Base-by-base conservation (phyloP, 345 rosid genomes). In the Brassica nigra region DNA sequence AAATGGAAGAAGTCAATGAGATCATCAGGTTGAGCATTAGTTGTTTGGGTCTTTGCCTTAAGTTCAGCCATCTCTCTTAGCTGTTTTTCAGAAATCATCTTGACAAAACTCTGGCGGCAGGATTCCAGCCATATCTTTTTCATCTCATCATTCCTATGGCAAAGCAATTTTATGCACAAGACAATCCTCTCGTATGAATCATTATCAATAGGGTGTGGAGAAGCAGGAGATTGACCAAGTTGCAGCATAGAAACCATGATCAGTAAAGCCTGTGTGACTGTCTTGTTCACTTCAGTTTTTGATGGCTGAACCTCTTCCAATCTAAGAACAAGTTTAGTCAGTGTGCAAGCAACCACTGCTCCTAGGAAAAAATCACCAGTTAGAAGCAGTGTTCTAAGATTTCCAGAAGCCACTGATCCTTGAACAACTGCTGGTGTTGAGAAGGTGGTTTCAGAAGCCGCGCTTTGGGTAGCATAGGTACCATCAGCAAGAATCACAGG, bases 351-450 rank as follows among this genome's bases (percentile, higher is more conserved):
- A 71, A 95, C 97, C 81, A 95, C 96, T 12, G 99, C 94, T 78
- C 94, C 99, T 8, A 95, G 97, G 91, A 93, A 95, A 83, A 95
- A 95, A 71, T 95, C 99, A 34, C 99, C 99, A 23, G 91, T 87
- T 49, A 95, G 94, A 49, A 95, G 87, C 83, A 93, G 91, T 31
- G 97, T 90, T 83, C 99, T 87, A 83, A 95, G 82, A 82, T 95
- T 93, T 63, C 85, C 85, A 76, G 94, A 84, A 69, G 89, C 47
- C 79, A 87, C 52, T 78, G 94, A 86, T 66, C 96, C 96, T 71
- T 92, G 97, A 79, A 90, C 91, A 74, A 91, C 44, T 1, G 88
- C 83, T n/a, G 97, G 94, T 62, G 92, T 83, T 12, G 96, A 86
- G 71, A 92, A 88, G 68, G 91, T 90, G 66, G 96, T 90, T 81